Percentiles rank a stretch among this genome's conserved stretches.
These are phyloP conservation scores for Cladophialophora bantiana DNA, from an alignment of 2,329 filamentous ascomycete genomes.

Conservation along the genomic window DNA sequence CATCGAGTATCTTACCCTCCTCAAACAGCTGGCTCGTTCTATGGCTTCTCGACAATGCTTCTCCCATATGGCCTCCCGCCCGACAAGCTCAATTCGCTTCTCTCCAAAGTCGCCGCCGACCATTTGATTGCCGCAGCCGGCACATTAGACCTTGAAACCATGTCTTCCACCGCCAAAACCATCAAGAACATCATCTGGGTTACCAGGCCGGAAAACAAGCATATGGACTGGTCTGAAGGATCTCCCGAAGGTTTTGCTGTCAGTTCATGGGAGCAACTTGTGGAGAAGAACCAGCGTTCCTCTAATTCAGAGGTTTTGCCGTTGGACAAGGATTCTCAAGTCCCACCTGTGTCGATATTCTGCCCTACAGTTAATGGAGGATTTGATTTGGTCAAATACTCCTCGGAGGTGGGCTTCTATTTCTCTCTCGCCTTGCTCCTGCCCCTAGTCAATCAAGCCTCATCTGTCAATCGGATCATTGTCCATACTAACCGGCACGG, in stretches of 20 bases:
- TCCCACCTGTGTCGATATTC: constrained; percentile 55
- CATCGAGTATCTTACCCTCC: background rate
- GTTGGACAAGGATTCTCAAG: constrained; percentile 60
- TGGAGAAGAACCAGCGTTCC: constrained; percentile 70
- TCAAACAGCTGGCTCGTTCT: constrained; percentile 77
- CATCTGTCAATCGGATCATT: background rate
- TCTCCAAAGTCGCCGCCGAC: constrained; percentile 77
- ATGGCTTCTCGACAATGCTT: constrained; percentile 82
- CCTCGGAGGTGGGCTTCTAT: constrained; percentile 62
- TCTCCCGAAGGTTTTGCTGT: constrained; percentile 81
- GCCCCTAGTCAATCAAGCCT: background rate
- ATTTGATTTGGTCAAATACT: constrained; percentile 81
- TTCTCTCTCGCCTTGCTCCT: constrained; percentile 14
- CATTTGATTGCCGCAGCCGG: constrained; percentile 84
- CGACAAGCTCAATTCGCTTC: constrained; percentile 71
- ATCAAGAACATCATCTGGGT: constrained; percentile 89
- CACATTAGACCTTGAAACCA: constrained; percentile 78
- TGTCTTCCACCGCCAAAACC: constrained; percentile 72
- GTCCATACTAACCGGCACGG: constrained; percentile 25
- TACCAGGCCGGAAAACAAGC: constrained; percentile 84
- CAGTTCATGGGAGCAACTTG: constrained; percentile 89
- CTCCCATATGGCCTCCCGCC: constrained; percentile 81
- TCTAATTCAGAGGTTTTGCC: constrained; percentile 70
- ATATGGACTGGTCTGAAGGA: constrained; percentile 90
- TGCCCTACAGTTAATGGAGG: constrained; percentile 51